Conservation (phyloP, 441 rosid species). For the Flueggea neowawraea region DNA sequence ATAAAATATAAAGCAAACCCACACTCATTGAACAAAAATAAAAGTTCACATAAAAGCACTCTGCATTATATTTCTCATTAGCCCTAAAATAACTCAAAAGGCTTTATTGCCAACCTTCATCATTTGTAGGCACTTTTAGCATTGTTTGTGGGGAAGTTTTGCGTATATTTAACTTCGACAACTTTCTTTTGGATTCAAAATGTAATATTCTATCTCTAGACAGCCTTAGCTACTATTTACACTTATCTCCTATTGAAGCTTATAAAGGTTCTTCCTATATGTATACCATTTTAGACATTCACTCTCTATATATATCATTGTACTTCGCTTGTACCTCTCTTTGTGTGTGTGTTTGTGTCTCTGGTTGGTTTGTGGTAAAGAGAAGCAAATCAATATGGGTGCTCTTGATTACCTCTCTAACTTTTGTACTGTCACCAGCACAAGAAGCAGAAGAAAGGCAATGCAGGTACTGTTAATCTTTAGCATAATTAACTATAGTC, state of each 20-base stretch:
- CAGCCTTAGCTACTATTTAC: too few relatives aligned
- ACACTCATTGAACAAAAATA: constrained; percentile 25
- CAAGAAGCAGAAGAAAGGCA: constrained; percentile 71
- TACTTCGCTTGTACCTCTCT: not conserved
- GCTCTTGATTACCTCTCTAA: constrained; percentile 75
- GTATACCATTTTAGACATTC: constrained; percentile 12
- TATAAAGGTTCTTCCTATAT: not conserved
- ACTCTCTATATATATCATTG: not conserved
- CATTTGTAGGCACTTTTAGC: constrained; percentile 16
- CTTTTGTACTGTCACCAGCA: constrained; percentile 68
- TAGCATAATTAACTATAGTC: too few relatives aligned
- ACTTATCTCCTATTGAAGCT: too few relatives aligned
- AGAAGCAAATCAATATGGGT: constrained; percentile 50
- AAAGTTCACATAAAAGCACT: constrained; percentile 39
- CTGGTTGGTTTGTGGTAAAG: constrained; percentile 18
- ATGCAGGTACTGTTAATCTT: constrained; percentile 55
- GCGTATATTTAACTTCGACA: too few relatives aligned
- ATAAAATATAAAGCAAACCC: constrained; percentile 28
- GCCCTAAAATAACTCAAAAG: constrained; percentile 16
- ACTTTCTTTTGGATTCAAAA: too few relatives aligned
- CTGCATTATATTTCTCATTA: constrained; percentile 23
- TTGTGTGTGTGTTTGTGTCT: not conserved
- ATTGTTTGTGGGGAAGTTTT: constrained; percentile 6
- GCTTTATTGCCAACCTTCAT: constrained; percentile 14
- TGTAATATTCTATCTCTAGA: too few relatives aligned